A percentile compares a stretch with the other conserved stretches of the same genome.
Conservation (phyloP, 1,139 yeast genomes). For the Pichia sp. region DNA sequence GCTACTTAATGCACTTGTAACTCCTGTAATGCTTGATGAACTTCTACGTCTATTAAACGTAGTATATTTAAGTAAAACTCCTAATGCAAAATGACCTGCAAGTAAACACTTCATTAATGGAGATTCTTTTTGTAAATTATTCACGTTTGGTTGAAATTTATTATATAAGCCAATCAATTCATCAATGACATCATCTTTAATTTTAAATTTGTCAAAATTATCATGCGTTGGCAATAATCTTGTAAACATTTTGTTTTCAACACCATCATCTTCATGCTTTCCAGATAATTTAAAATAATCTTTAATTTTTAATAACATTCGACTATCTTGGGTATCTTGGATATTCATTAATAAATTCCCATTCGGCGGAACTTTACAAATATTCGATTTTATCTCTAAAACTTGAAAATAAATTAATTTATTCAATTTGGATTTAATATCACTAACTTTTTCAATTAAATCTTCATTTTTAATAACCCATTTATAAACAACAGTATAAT, state of each 20-base stretch:
- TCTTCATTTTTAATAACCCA: slow-evolving; percentile 4
- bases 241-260: not conserved
- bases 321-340: slow-evolving; percentile 1
- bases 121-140: slow-evolving; percentile 5
- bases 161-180: slow-evolving; percentile 7
- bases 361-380: not conserved
- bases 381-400: slow-evolving; percentile 1
- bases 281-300: not conserved
- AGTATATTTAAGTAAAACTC: slow-evolving; percentile 2
- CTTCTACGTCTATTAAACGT: slow-evolving; percentile 2
- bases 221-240: slow-evolving; percentile 3
- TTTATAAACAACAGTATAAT: slow-evolving; percentile 2
- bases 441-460: slow-evolving; percentile 1
- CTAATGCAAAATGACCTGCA: slow-evolving; percentile 11
- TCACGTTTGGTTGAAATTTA: not conserved
- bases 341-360: slow-evolving; percentile 4
- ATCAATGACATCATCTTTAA: not conserved
- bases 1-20: not conserved
- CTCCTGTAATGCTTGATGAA: not conserved
- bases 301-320: slow-evolving; percentile 5
- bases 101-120: slow-evolving; percentile 6
- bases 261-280: not conserved
- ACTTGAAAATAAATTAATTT: slow-evolving; percentile 6
- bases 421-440: not conserved
- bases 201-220: slow-evolving; percentile 2